A percentile compares a stretch with the other conserved stretches of the same genome.
Conservation (phyloP, 169 alveolate species). For the Plasmodium cynomolgi region DNA sequence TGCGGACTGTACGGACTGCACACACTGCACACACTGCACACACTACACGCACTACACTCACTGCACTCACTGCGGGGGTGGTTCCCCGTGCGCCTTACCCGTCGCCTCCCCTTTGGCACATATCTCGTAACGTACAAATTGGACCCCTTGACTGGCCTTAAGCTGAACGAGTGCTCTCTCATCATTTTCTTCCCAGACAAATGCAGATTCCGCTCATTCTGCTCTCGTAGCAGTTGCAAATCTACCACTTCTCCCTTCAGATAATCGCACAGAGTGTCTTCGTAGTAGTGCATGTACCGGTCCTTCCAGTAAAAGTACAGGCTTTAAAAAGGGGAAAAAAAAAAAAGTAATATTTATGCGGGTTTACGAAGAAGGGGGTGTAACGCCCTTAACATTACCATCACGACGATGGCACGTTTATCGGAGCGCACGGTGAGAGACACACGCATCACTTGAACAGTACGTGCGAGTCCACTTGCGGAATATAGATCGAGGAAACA, state of each 20-base stretch:
- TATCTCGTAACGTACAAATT: slow-evolving; percentile 53
- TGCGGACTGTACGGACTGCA: too few species aligned
- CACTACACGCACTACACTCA: too few species aligned
- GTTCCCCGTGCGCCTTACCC: neutral
- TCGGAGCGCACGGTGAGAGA: neutral
- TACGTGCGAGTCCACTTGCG: slow-evolving; percentile 71
- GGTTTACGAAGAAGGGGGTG: neutral
- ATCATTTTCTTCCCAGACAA: slow-evolving; percentile 46
- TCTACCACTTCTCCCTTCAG: slow-evolving; percentile 62
- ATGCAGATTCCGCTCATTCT: slow-evolving; percentile 53
- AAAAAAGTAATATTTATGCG: neutral
- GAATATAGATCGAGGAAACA: slow-evolving; percentile 58
- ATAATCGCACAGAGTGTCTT: slow-evolving; percentile 64
- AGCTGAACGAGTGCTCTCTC: slow-evolving; percentile 23
- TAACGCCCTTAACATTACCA: neutral
- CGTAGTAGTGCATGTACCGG: slow-evolving; percentile 60
- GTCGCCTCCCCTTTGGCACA: neutral
- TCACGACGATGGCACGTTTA: neutral
- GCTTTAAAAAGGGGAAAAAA: neutral
- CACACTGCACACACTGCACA: neutral
- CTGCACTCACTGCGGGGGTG: neutral
- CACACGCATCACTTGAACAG: neutral
- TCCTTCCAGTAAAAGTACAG: slow-evolving; percentile 66
- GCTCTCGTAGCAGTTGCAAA: slow-evolving; percentile 59
- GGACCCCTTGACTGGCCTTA: slow-evolving; percentile 59